These are phyloP conservation scores for Zoysia pacifica DNA, from an alignment of 176 grass and related monocot genomes.

Conservation along the genomic window DNA sequence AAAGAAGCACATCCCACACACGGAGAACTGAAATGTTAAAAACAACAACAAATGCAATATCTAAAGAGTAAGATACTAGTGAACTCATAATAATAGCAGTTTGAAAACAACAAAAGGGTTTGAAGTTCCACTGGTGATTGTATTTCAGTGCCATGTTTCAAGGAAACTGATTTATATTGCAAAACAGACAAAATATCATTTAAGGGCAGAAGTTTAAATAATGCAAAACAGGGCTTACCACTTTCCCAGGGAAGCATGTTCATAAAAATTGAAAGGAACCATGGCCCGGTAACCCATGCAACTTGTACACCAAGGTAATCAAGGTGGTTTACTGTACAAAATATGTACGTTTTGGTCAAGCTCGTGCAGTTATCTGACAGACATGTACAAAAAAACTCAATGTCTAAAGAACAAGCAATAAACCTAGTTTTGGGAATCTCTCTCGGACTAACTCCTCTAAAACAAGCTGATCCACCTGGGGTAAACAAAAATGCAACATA, in stretches of 20 bases:
- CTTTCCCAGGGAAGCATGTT: conserved; percentile 99
- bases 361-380: conserved; percentile 1
- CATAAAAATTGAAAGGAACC: conserved; percentile 99
- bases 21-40: conserved; percentile 86
- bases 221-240: conserved; percentile 63
- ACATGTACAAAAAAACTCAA: conserved; percentile 31
- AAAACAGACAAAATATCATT: not conserved
- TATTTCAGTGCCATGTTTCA: not conserved
- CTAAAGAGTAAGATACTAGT: conserved; percentile 26
- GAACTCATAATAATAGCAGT: not conserved
- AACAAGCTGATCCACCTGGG: conserved; percentile 96
- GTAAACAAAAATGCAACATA: conserved; percentile 30
- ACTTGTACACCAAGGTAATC: conserved; percentile 97
- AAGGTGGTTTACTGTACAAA: conserved; percentile 87
- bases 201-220: conserved; percentile 24
- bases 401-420: conserved; percentile 20
- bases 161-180: no score
- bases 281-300: conserved; percentile 97
- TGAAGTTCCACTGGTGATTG: conserved; percentile 14
- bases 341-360: conserved; percentile 32
- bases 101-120: conserved; percentile 25
- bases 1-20: conserved; percentile 97
- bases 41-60: conserved; percentile 36
- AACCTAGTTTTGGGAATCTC: conserved; percentile 95
- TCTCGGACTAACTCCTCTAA: conserved; percentile 93